Base-by-base conservation (phyloP, 768 basidiomycete genomes). In the Mycena amicta region DNA sequence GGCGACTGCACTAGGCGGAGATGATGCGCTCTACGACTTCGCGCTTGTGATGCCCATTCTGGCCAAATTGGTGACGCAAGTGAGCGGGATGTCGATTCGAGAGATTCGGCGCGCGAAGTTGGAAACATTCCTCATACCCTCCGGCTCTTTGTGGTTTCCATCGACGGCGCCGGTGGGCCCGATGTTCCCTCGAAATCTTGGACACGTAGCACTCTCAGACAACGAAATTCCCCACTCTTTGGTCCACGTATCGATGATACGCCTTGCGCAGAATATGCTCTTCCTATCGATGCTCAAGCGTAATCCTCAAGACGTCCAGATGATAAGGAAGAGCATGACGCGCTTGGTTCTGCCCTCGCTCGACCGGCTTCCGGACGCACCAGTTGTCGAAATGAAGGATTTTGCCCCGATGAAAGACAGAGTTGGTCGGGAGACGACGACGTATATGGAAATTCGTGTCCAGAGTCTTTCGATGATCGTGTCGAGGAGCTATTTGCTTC, bases 91-190 rank as follows among this genome's bases (percentile, higher is more conserved):
- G 76, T 84, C 87, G 3, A 79, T 88, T 41, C 82, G 87, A 23
- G 90, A 90, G 59, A 78, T 93, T 53, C 82, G 86, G 25, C 83
- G 87, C 49, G 84, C 88, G 13, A 92, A 92, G 66, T 72, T 89
- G 13, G 90, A 93, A 52, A 67, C 75, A 27, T 81, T 89, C 60
- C 72, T 91, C 39, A 77, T 90, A 26, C 90, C 90, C 0, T 83
- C 88, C 1, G 88, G 88, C 2, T 78, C 85, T 0, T 71, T 92
- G 6, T 91, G 89, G 88, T 90, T 89, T 63, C 67, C 81, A 1
- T 67, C 82, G 0, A 72, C 80, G 8, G 78, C 82, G n/a, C 86
- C 85, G 0, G 60, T 72, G 8, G 80, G 82, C 0, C 73, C 83
- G 2, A 85, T 89, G 84, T 89, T 90, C 63, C 89, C 89, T 18